Evolutionary conservation across 2,329 filamentous ascomycete genomes (phyloP), one percentile per base, ranked within the genome.

Genomic region (Epichloe gansuensis): DNA sequence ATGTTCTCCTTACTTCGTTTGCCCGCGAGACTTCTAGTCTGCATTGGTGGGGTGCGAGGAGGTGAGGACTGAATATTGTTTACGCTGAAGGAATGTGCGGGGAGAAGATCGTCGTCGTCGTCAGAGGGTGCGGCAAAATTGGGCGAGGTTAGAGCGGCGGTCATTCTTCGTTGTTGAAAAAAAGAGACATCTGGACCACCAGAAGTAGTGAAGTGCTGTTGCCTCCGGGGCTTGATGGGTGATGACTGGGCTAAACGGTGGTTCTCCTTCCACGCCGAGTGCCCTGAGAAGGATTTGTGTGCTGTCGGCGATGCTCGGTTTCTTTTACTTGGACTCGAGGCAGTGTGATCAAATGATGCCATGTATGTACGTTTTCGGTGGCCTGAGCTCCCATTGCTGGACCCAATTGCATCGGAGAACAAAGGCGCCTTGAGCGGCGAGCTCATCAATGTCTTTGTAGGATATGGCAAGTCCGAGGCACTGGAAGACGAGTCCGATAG

Each of bases 401-500:
- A 82, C 52, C 80, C 81, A 60, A 93, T 70, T 57, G 88, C 85
- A 64, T 94, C 89, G 35, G 89, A 94, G 67, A 93, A 94, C 60
- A 93, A 76, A 50, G 88, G 81, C 15, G 82, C 84, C 63, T 89
- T 89, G 63, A 94, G 77, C 49, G 89, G 88, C 48, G 89, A 94
- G 61, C 89, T 94, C 73, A 87, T 88, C 61, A 94, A 78, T 38
- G 78, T 72, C 60, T 76, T 76, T 47, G 77, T 74, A 34, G 82
- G 81, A 63, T 86, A 87, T 53, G 82, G 81, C 55, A 87, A 76
- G 60, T 89, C 88, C 53, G 89, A 93, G 56, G 85, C 78, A 64
- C 82, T 88, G 49, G 88, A 93, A 3, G 89, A 95, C 27, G 88
- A 89, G 70, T 95, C 89, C 58, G 89, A 95, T 55, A 89, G 75